Evolutionary conservation across 1,284 basidiomycete genomes (phyloP), one percentile per base, ranked within the genome.

Genomic region (Veloboletus limbatus): DNA sequence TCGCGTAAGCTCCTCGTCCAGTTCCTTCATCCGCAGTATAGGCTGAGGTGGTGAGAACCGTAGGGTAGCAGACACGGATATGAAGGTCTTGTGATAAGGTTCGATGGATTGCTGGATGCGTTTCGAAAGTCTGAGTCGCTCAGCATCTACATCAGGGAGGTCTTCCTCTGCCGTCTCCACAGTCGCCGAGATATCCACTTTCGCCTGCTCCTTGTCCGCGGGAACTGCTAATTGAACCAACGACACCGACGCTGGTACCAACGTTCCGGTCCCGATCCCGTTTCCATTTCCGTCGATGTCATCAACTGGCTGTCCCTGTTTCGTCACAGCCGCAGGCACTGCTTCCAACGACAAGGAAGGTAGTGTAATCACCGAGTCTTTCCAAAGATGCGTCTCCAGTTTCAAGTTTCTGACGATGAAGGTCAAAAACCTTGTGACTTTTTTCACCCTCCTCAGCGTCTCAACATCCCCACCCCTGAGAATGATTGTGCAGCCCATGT

Each of bases 401-500:
- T 94, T 93, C 61, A 98, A 71, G 62, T 97, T 94, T 45, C 88
- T 79, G 13, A 92, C 94, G 49, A 96, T 88, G 63, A 97, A 91
- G 1, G 88, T 84, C 68, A 98, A 79, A 69, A 97, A 93, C 30
- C 90, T 78, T 17, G 94, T 88, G 44, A 99, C 88, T 59, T 88
- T 86, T 74, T 99, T 99, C 63, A 99, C 79, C 33, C 86, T 85
- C 42, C 78, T 78, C 45, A 99, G 73, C 1, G 82, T 88, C 30
- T 83, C 81, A 47, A 88, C 75, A 60, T 93, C 81, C 9, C 82
- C 94, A n/a, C 97, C 97, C 34, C 97, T 80, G 21, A 99, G 69
- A 22, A 99, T 78, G 54, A 99, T 86, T 0, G 95, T 98, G 56
- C 94, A 97, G 1, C 95, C 94, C 73, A 93, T 88, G 55, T 96